Percentiles rank a stretch among this genome's conserved stretches.
These are phyloP conservation scores for Amanita rubescens DNA, from an alignment of 768 basidiomycete species.

Conservation along the genomic window DNA sequence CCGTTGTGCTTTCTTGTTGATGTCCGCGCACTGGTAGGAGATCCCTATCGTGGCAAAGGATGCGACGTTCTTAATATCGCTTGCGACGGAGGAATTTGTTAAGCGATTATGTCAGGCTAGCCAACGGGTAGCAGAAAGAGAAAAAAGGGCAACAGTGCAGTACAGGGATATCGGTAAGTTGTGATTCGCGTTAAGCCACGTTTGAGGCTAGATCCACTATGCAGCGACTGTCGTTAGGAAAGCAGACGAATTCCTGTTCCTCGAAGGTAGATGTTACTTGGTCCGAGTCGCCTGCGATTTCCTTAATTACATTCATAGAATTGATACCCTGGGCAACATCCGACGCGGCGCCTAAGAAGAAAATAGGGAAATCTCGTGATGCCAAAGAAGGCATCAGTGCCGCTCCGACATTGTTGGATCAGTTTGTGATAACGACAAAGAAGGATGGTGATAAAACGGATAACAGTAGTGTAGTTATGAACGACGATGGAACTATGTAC, in stretches of 20 bases:
- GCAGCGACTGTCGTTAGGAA: conserved; percentile 55
- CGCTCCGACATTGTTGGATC: conserved; percentile 39
- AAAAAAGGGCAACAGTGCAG: conserved; percentile 70
- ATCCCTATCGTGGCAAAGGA: conserved; percentile 71
- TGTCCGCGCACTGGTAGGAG: conserved; percentile 38
- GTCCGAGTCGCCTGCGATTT: neutral
- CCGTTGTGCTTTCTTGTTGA: neutral
- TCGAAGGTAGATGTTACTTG: conserved; percentile 47
- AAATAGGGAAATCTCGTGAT: conserved; percentile 11
- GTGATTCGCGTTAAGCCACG: neutral
- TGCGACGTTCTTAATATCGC: conserved; percentile 68
- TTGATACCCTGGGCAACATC: conserved; percentile 46
- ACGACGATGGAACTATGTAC: conserved; percentile 59
- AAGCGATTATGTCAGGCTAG: conserved; percentile 64
- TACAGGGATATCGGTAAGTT: conserved; percentile 70
- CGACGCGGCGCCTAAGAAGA: conserved; percentile 38
- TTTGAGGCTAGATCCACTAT: neutral
- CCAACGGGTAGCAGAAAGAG: conserved; percentile 61
- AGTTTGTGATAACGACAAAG: conserved; percentile 32
- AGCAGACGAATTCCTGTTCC: conserved; percentile 70
- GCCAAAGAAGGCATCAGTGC: neutral
- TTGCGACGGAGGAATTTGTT: conserved; percentile 88
- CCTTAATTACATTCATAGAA: conserved; percentile 28
- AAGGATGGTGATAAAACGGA: conserved; percentile 14
- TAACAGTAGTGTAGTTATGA: conserved; percentile 36